phyloP scores from a whole-genome alignment of 768 basidiomycete genomes.

The Auricularia cornea region DNA sequence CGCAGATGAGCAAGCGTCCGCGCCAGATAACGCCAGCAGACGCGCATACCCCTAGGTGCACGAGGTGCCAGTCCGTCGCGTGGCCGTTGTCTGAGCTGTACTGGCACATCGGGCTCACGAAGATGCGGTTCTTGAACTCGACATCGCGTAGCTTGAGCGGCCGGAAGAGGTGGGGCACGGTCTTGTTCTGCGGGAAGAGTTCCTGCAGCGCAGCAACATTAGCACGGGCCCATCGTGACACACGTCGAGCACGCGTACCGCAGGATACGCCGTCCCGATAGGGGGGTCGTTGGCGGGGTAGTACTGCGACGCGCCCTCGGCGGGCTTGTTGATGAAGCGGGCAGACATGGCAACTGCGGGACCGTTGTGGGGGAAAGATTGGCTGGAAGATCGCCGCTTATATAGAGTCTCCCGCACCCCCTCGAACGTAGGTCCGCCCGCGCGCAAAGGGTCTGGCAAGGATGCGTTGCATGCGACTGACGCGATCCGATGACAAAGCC shows the following conservation, averaged over 20 bases:
- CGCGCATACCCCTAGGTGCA: conserved; percentile 54
- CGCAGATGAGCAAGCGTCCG: neutral
- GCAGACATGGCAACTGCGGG: neutral
- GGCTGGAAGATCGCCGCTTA: no score
- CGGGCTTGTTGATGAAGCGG: conserved; percentile 35
- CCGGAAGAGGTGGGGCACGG: conserved; percentile 53
- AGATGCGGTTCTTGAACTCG: conserved; percentile 69
- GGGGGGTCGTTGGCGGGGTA: conserved; percentile 52
- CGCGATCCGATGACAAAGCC: no score
- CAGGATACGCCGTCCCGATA: conserved; percentile 37
- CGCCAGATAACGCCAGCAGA: neutral
- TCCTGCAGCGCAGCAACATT: conserved; percentile 15
- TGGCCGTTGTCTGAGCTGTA: conserved; percentile 70
- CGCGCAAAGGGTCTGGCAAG: no score
- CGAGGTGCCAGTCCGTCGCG: conserved; percentile 76
- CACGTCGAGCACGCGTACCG: conserved; percentile 18
- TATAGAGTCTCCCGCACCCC: no score
- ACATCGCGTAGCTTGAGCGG: conserved; percentile 52
- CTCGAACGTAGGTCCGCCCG: no score
- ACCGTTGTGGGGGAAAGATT: no score
- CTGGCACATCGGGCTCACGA: conserved; percentile 75
- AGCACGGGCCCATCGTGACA: neutral
- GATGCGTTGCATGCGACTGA: no score
- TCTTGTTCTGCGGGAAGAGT: conserved; percentile 38
- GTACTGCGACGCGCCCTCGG: conserved; percentile 44